Conservation (phyloP, 371 early-diverging fungal genomes). For the Circinella umbellata region DNA sequence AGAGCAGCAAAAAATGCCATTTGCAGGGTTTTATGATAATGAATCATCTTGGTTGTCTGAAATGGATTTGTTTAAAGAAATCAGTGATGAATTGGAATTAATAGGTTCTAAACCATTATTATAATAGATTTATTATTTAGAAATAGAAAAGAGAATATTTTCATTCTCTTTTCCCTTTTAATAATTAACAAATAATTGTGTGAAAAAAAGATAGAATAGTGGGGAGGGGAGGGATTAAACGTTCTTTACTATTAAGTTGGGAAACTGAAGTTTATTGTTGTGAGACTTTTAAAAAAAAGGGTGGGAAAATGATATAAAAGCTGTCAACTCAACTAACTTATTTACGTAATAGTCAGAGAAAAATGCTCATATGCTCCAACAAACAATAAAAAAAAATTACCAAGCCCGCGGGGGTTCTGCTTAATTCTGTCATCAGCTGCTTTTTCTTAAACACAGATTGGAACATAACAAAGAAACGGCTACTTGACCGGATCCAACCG, state of each 20-base stretch:
- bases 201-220: too few relatives aligned
- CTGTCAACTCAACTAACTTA: neutral
- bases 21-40: neutral
- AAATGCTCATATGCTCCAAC: neutral
- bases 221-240: too few relatives aligned
- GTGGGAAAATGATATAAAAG: neutral
- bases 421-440: neutral
- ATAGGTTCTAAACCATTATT: constrained; percentile 2
- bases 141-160: too few relatives aligned
- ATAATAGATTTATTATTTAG: too few relatives aligned
- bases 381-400: neutral
- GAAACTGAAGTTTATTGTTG: too few relatives aligned
- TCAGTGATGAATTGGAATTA: constrained; percentile 36
- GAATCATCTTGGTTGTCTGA: neutral
- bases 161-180: too few relatives aligned
- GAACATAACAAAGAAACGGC: neutral
- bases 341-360: neutral
- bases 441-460: neutral
- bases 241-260: too few relatives aligned
- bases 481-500: constrained; percentile 3
- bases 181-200: too few relatives aligned
- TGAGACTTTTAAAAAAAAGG: too few relatives aligned
- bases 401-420: neutral
- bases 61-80: constrained; percentile 39
- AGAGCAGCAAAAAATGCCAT: neutral